Evolutionary conservation across 352 stramenopile species (phyloP).

Genomic region (Thalassiosira livingstoniorum): DNA sequence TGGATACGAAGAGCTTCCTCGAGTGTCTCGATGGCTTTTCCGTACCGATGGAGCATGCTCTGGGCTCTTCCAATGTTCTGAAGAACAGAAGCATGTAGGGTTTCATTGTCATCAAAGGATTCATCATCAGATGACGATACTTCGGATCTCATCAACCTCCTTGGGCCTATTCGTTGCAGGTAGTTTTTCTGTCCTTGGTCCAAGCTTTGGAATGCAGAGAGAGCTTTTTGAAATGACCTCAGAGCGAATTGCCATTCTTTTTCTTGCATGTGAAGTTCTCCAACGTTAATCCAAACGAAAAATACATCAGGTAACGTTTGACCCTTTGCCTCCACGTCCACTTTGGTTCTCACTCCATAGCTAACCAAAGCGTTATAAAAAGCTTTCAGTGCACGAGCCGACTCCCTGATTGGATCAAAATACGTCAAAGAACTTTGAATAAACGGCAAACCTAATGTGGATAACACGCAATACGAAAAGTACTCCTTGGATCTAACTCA

Average conservation of each 20-base stretch:
- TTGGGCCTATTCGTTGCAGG: constrained; percentile 39
- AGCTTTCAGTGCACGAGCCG: constrained; percentile 44
- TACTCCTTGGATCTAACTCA: too few relatives aligned
- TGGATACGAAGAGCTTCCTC: constrained; percentile 62
- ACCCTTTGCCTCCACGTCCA: constrained; percentile 8
- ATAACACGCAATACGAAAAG: too few relatives aligned
- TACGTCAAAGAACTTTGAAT: too few relatives aligned
- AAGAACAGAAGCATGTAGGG: constrained; percentile 51
- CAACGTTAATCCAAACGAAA: constrained; percentile 66
- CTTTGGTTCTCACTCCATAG: constrained; percentile 55
- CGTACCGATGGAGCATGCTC: constrained; percentile 56
- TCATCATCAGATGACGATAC: constrained; percentile 25
- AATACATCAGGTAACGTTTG: constrained; percentile 52
- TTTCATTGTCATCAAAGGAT: constrained; percentile 51
- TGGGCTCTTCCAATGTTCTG: constrained; percentile 62
- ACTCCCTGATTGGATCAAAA: too few relatives aligned
- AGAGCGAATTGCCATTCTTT: constrained; percentile 61
- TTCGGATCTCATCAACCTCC: constrained; percentile 45
- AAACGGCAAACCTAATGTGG: too few relatives aligned
- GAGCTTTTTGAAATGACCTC: constrained; percentile 56
- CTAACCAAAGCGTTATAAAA: constrained; percentile 59
- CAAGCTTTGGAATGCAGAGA: constrained; percentile 49
- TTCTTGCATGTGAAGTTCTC: constrained; percentile 50
- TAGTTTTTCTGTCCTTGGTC: constrained; percentile 29
- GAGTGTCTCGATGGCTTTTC: constrained; percentile 62